Percentiles rank a stretch among this genome's conserved stretches.
Evolutionary conservation across 768 basidiomycete genomes (phyloP).

Genomic region (Mycena venus): DNA sequence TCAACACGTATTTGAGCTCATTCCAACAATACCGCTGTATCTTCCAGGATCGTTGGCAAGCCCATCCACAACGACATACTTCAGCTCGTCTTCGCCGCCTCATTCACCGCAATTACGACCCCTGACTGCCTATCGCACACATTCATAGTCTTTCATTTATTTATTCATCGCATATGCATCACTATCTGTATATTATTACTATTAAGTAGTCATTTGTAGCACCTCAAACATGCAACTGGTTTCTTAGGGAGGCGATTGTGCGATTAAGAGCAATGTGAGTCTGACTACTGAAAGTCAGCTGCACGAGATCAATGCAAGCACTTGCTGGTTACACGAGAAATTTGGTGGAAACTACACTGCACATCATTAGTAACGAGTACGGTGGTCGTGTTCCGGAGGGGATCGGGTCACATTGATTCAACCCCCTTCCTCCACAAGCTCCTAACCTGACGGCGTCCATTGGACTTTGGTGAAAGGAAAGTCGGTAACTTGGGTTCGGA

Average conservation of each 20-base stretch:
- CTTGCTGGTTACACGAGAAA: too few species aligned
- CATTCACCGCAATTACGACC: conserved; percentile 32
- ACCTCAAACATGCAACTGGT: conserved; percentile 19
- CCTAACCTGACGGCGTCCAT: too few species aligned
- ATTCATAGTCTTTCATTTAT: conserved; percentile 18
- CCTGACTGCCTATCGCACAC: conserved; percentile 19
- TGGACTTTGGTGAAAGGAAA: too few species aligned
- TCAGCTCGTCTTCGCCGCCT: conserved; percentile 28
- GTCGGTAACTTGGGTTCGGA: too few species aligned
- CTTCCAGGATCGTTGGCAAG: conserved; percentile 55
- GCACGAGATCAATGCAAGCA: too few species aligned
- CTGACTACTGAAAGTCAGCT: too few species aligned
- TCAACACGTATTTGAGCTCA: conserved; percentile 82
- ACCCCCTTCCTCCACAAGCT: too few species aligned
- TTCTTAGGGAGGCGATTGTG: background rate
- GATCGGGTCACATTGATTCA: too few species aligned
- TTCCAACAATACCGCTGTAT: conserved; percentile 82
- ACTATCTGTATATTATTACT: conserved; percentile 16
- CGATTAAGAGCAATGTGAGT: too few species aligned
- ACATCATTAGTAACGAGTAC: too few species aligned
- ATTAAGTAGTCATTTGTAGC: conserved; percentile 24
- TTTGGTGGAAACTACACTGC: too few species aligned
- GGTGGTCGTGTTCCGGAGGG: too few species aligned
- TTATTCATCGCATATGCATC: background rate
- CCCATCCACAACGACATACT: conserved; percentile 36